A percentile compares a stretch with the other conserved stretches of the same genome.
These are phyloP conservation scores for Trichosanthes truncata DNA, from an alignment of 306 rosid species.

Conservation along the genomic window DNA sequence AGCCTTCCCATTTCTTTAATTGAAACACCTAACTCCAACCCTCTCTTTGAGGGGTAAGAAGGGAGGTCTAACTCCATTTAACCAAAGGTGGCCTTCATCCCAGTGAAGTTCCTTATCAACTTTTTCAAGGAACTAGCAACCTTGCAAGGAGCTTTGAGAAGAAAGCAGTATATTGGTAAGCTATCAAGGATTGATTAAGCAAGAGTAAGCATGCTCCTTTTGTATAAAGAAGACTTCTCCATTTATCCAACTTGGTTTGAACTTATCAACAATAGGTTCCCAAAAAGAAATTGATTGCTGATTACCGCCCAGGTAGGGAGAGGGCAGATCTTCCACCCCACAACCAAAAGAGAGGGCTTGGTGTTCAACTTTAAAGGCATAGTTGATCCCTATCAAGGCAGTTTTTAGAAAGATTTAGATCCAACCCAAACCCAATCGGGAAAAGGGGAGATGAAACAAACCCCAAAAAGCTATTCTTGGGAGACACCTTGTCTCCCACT, in stretches of 20 bases:
- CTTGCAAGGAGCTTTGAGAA: background rate
- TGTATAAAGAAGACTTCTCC: background rate
- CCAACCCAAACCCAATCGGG: background rate
- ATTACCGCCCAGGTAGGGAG: background rate
- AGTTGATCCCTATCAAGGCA: background rate
- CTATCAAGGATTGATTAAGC: background rate
- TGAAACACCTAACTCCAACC: no score
- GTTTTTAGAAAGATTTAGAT: background rate
- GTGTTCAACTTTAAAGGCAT: background rate
- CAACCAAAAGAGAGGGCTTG: background rate
- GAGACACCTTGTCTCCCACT: background rate
- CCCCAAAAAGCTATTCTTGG: background rate
- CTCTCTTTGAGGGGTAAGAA: no score
- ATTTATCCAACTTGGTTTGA: background rate
- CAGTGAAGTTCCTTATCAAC: background rate
- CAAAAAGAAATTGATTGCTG: background rate
- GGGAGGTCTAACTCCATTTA: no score
- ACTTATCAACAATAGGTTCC: background rate
- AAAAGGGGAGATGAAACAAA: background rate
- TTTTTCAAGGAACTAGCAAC: background rate
- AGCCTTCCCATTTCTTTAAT: no score
- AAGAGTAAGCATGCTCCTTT: background rate
- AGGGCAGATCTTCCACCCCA: background rate
- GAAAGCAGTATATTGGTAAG: background rate
- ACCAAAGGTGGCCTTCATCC: background rate